Evolutionary conservation across 2,329 filamentous ascomycete genomes (phyloP).

Genomic region (Hawksworthiomyces lignivorus): DNA sequence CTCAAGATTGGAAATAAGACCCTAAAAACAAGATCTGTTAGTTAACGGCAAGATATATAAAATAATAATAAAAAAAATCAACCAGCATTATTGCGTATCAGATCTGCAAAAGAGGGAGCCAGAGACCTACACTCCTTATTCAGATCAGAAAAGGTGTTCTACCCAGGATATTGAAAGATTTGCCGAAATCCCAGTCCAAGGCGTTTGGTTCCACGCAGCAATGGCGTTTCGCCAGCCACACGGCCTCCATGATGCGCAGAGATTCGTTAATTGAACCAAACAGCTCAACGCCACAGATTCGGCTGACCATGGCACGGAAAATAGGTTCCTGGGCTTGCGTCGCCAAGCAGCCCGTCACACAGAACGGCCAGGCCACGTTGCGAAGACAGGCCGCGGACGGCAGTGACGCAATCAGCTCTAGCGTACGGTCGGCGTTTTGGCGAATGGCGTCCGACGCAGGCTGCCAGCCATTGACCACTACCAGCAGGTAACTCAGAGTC

Average conservation of each 20-base stretch:
- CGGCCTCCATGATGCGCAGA: slow-evolving; percentile 36
- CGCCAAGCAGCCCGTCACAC: slow-evolving; percentile 28
- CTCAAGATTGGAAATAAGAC: no score
- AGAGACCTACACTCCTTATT: no score
- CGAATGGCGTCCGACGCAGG: slow-evolving; percentile 21
- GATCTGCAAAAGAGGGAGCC: no score
- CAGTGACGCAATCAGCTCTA: slow-evolving; percentile 15
- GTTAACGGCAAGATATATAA: no score
- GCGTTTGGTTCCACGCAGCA: slow-evolving; percentile 24
- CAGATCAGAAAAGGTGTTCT: slow-evolving; percentile 19
- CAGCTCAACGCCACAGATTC: slow-evolving; percentile 34
- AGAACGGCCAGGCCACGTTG: slow-evolving; percentile 28
- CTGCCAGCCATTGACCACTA: slow-evolving; percentile 45
- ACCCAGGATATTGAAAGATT: slow-evolving; percentile 26
- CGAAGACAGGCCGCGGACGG: slow-evolving; percentile 22
- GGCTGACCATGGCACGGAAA: slow-evolving; percentile 33
- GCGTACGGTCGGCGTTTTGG: slow-evolving; percentile 14
- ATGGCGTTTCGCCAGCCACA: slow-evolving; percentile 33
- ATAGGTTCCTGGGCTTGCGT: slow-evolving; percentile 31
- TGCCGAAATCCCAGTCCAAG: slow-evolving; percentile 36
- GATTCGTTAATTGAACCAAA: slow-evolving; percentile 39
- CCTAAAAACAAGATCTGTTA: no score
- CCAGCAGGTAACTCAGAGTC: slow-evolving; percentile 37
- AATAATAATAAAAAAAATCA: no score
- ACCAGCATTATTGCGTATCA: no score